Percentiles rank a stretch among this genome's conserved stretches.
Evolutionary conservation across 805 yeast genomes (phyloP).

Genomic region (Soucietia sequanensis): DNA sequence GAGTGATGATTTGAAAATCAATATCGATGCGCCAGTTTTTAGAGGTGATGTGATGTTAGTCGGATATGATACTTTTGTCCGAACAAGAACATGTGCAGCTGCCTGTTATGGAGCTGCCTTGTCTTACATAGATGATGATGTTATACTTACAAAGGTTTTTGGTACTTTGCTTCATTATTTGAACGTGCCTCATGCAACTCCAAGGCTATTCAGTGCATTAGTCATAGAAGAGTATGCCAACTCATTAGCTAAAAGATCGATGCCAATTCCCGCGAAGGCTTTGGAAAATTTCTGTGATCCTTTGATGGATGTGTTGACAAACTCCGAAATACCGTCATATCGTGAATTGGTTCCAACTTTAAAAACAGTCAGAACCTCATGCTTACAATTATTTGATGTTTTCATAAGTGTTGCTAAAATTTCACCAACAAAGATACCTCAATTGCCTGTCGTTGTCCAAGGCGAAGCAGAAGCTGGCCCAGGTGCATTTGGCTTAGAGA

Average conservation of each 20-base stretch:
- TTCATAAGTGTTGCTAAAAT: slow-evolving; percentile 77
- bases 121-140: slow-evolving; percentile 45
- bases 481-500: slow-evolving; percentile 79
- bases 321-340: slow-evolving; percentile 55
- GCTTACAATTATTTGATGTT: slow-evolving; percentile 76
- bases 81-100: slow-evolving; percentile 76
- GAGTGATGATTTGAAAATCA: slow-evolving; percentile 61
- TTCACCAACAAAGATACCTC: slow-evolving; percentile 70
- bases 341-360: slow-evolving; percentile 86
- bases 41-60: slow-evolving; percentile 88
- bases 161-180: slow-evolving; percentile 41
- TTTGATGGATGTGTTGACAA: slow-evolving; percentile 37
- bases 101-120: slow-evolving; percentile 69
- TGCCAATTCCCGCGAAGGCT: slow-evolving; percentile 14
- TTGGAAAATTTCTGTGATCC: slow-evolving; percentile 21
- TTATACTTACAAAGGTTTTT: slow-evolving; percentile 39
- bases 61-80: slow-evolving; percentile 69
- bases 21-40: slow-evolving; percentile 90
- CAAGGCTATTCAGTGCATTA: slow-evolving; percentile 68
- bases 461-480: slow-evolving; percentile 96
- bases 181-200: slow-evolving; percentile 71
- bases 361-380: slow-evolving; percentile 81
- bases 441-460: slow-evolving; percentile 83
- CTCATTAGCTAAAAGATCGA: slow-evolving; percentile 17
- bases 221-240: slow-evolving; percentile 68